phyloP scores from a whole-genome alignment of 2,329 filamentous ascomycete species.

The Fusarium subtropicale region DNA sequence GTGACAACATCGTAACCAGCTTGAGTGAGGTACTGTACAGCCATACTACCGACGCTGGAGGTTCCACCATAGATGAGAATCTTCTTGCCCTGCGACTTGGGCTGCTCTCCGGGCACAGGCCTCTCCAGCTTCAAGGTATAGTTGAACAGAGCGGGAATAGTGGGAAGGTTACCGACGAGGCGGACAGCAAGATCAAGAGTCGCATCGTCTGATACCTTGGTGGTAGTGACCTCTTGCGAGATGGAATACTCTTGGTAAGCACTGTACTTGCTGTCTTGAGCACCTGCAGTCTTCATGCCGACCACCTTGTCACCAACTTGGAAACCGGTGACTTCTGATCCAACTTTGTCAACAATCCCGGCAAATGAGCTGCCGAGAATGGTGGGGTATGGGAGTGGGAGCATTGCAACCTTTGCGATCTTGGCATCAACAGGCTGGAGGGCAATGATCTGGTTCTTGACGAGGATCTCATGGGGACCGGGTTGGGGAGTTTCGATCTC shows the following conservation, averaged over 20 bases:
- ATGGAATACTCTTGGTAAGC: slow-evolving; percentile 33
- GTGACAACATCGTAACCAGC: slow-evolving; percentile 37
- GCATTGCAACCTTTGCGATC: slow-evolving; percentile 37
- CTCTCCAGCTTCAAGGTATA: slow-evolving; percentile 24
- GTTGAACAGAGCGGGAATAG: slow-evolving; percentile 34
- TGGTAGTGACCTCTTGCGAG: slow-evolving; percentile 15
- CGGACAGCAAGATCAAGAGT: slow-evolving; percentile 29
- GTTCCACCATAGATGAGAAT: slow-evolving; percentile 36
- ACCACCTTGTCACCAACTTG: slow-evolving; percentile 35
- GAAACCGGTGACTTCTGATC: slow-evolving; percentile 16
- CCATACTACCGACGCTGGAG: slow-evolving; percentile 33
- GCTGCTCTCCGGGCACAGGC: slow-evolving; percentile 4
- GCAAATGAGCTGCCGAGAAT: slow-evolving; percentile 34
- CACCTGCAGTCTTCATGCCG: slow-evolving; percentile 33
- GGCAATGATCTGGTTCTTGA: slow-evolving; percentile 38
- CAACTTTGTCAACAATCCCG: slow-evolving; percentile 29
- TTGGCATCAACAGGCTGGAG: slow-evolving; percentile 39
- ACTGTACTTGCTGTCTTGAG: slow-evolving; percentile 31
- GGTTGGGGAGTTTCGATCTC: slow-evolving; percentile 35
- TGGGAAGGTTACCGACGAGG: slow-evolving; percentile 35
- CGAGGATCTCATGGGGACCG: slow-evolving; percentile 33
- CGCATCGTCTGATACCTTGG: slow-evolving; percentile 17
- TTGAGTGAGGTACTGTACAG: slow-evolving; percentile 34
- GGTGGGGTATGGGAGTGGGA: slow-evolving; percentile 30
- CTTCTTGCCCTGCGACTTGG: slow-evolving; percentile 22